phyloP scores from a whole-genome alignment of 2,329 filamentous ascomycete species.

The Beauveria bassiana region DNA sequence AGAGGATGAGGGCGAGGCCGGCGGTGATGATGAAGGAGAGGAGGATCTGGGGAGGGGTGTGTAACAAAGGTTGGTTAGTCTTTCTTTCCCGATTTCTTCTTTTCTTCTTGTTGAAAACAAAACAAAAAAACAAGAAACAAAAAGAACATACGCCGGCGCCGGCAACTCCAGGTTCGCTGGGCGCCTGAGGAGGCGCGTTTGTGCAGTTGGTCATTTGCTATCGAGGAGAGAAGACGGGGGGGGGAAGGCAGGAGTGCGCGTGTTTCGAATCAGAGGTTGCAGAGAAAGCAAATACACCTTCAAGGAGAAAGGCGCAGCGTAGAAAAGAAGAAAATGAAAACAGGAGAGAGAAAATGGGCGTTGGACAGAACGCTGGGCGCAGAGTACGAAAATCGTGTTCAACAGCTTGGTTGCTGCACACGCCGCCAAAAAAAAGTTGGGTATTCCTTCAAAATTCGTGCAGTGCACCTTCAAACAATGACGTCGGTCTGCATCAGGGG shows the following conservation, averaged over 20 bases:
- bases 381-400: not conserved
- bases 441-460: not conserved
- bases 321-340: too few species aligned
- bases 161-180: constrained; percentile 50
- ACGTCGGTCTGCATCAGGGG: constrained; percentile 4
- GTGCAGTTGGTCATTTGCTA: not conserved
- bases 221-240: not conserved
- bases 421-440: not conserved
- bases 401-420: not conserved
- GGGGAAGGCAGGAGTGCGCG: too few species aligned
- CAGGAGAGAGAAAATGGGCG: too few species aligned
- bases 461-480: not conserved
- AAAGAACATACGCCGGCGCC: constrained; percentile 43
- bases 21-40: constrained; percentile 62
- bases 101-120: not conserved
- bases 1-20: constrained; percentile 46
- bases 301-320: too few species aligned
- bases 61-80: too few species aligned
- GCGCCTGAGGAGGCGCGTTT: constrained; percentile 1
- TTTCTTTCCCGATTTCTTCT: not conserved
- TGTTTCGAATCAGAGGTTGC: too few species aligned
- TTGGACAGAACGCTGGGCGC: not conserved
- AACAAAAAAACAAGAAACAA: not conserved
- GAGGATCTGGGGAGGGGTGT: constrained; percentile 42
- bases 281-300: too few species aligned